Percentiles rank a stretch among this genome's conserved stretches.
phyloP scores from a whole-genome alignment of 1,139 yeast species.

The Candida albicans region DNA sequence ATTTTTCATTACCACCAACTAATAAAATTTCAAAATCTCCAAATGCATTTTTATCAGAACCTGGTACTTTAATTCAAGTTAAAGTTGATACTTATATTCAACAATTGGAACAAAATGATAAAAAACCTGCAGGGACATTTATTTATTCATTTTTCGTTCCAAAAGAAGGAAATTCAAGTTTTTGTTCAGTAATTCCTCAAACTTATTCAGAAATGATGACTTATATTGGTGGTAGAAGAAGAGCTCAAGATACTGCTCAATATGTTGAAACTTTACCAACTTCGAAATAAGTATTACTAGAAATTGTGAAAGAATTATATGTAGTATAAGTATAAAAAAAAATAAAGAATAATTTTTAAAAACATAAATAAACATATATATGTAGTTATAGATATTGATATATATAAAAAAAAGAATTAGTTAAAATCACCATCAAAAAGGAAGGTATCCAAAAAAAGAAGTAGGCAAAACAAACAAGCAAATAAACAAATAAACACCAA shows the following conservation, averaged over 20 bases:
- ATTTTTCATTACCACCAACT: slow-evolving; percentile 57
- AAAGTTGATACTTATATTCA: slow-evolving; percentile 82
- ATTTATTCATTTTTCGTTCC: slow-evolving; percentile 88
- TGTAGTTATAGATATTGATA: background rate
- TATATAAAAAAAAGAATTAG: background rate
- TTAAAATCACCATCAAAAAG: background rate
- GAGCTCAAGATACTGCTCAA: slow-evolving; percentile 79
- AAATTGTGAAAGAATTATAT: too few species aligned
- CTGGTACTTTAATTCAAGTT: slow-evolving; percentile 89
- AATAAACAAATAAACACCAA: too few species aligned
- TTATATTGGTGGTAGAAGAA: slow-evolving; percentile 84
- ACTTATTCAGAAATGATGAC: slow-evolving; percentile 91
- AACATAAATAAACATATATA: too few species aligned
- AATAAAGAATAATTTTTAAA: background rate
- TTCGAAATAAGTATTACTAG: too few species aligned
- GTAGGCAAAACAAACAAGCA: too few species aligned
- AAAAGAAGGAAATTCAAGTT: slow-evolving; percentile 45
- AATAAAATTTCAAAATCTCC: slow-evolving; percentile 54
- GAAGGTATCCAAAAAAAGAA: too few species aligned
- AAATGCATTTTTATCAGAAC: slow-evolving; percentile 62
- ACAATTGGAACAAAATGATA: slow-evolving; percentile 57
- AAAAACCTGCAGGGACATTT: slow-evolving; percentile 79
- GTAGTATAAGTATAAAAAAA: too few species aligned
- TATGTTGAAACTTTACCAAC: slow-evolving; percentile 51
- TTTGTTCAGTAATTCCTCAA: slow-evolving; percentile 76